Percentiles rank a stretch among this genome's conserved stretches.
These are phyloP conservation scores for Calycina marina DNA, from an alignment of 2,329 filamentous ascomycete species.

Conservation along the genomic window DNA sequence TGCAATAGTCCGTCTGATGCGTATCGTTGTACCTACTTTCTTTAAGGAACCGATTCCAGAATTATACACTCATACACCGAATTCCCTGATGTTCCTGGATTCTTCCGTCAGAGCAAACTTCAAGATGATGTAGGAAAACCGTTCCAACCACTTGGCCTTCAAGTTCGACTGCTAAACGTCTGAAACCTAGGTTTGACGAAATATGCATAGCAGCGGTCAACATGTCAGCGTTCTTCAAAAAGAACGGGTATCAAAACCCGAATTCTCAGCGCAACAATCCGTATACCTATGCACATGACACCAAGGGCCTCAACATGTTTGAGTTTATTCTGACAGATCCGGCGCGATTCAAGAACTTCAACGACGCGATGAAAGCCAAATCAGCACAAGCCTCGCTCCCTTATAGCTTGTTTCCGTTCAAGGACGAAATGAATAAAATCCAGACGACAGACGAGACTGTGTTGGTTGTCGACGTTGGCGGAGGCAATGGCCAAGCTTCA, in stretches of 20 bases:
- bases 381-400: conserved; percentile 5
- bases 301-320: conserved; percentile 15
- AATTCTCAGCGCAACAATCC: conserved; percentile 13
- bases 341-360: conserved; percentile 17
- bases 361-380: conserved; percentile 17
- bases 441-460: conserved; percentile 15
- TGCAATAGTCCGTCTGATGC: conserved; percentile 16
- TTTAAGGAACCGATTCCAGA: conserved; percentile 12
- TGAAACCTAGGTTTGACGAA: conserved; percentile 13
- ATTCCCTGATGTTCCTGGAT: conserved; percentile 11
- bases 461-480: conserved; percentile 11
- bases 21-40: conserved; percentile 8
- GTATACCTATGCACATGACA: conserved; percentile 17
- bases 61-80: conserved; percentile 14
- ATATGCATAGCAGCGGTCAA: conserved; percentile 7
- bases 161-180: background rate
- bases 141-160: background rate
- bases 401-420: conserved; percentile 13
- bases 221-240: conserved; percentile 14
- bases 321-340: conserved; percentile 16
- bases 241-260: conserved; percentile 13
- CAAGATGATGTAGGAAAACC: conserved; percentile 10
- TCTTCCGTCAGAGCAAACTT: conserved; percentile 11
- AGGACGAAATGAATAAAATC: conserved; percentile 9
- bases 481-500: conserved; percentile 8